Conservation (phyloP, 2,329 filamentous ascomycete species). For the Sporothrix phasma region DNA sequence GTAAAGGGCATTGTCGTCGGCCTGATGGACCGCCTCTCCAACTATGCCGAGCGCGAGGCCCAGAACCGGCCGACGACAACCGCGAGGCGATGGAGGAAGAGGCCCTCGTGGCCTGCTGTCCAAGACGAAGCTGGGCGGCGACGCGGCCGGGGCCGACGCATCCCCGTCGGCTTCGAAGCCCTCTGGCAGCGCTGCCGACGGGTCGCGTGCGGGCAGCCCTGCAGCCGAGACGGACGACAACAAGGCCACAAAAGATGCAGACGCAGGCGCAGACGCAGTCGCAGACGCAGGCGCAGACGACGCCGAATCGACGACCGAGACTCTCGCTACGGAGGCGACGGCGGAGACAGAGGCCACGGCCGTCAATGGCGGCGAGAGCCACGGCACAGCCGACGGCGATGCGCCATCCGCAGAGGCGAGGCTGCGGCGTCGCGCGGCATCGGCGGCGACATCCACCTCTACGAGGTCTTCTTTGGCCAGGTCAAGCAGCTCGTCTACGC, state of each 20-base stretch:
- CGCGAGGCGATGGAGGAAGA: constrained; percentile 74
- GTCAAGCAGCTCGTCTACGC: constrained; percentile 88
- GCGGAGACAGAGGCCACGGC: constrained; percentile 40
- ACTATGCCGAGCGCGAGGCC: constrained; percentile 85
- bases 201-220: constrained; percentile 22
- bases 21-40: constrained; percentile 89
- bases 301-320: constrained; percentile 27
- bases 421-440: constrained; percentile 34
- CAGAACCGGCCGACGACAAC: constrained; percentile 59
- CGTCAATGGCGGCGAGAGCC: constrained; percentile 35
- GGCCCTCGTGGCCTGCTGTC: constrained; percentile 70
- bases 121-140: constrained; percentile 53
- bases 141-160: constrained; percentile 23
- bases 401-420: constrained; percentile 9
- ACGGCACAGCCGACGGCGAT: constrained; percentile 24
- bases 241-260: constrained; percentile 27
- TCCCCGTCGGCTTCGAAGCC: constrained; percentile 15
- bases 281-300: no score
- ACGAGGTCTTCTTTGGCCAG: constrained; percentile 95
- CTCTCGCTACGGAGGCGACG: constrained; percentile 25
- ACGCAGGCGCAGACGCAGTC: no score
- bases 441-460: constrained; percentile 73
- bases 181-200: constrained; percentile 18
- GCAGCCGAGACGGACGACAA: constrained; percentile 14
- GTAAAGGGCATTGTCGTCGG: constrained; percentile 97